Percentiles rank a stretch among this genome's conserved stretches.
phyloP scores from a whole-genome alignment of 208 protist species.

The Wallacemonas sp. region DNA sequence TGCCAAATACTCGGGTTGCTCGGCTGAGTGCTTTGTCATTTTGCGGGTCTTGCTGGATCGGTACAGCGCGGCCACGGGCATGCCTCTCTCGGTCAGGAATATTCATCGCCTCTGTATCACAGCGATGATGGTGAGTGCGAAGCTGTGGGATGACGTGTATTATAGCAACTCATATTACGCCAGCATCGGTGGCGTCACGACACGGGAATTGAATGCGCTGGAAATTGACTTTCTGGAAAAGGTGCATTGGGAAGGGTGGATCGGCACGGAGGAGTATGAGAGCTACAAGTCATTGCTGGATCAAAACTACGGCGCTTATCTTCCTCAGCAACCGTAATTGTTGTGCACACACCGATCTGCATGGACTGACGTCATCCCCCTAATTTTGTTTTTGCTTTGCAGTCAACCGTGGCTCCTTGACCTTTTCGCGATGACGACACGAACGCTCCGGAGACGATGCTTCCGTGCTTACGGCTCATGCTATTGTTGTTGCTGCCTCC shows the following conservation, averaged over 20 bases:
- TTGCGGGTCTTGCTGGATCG: conserved; percentile 92
- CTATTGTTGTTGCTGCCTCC: too few species aligned
- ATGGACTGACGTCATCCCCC: too few species aligned
- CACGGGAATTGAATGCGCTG: conserved; percentile 81
- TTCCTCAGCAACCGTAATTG: conserved; percentile 4
- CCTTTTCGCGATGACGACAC: too few species aligned
- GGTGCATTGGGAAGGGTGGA: conserved; percentile 85
- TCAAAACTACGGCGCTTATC: conserved; percentile 26
- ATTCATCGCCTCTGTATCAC: conserved; percentile 90
- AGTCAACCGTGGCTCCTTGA: too few species aligned
- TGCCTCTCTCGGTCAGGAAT: conserved; percentile 53
- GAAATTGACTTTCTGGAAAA: conserved; percentile 85
- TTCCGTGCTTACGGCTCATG: too few species aligned
- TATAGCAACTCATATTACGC: conserved; percentile 93
- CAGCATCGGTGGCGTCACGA: conserved; percentile 83
- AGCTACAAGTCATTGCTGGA: conserved; percentile 39
- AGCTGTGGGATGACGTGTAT: conserved; percentile 90
- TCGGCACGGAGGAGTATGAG: conserved; percentile 65
- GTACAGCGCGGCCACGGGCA: conserved; percentile 55
- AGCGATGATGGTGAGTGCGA: conserved; percentile 83
- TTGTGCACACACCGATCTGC: too few species aligned
- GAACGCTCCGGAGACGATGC: too few species aligned
- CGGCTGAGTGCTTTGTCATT: conserved; percentile 90
- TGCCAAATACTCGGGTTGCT: conserved; percentile 88
- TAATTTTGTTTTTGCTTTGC: too few species aligned